These are phyloP conservation scores for Cystoderma amianthinum DNA, from an alignment of 768 basidiomycete genomes.

Conservation along the genomic window DNA sequence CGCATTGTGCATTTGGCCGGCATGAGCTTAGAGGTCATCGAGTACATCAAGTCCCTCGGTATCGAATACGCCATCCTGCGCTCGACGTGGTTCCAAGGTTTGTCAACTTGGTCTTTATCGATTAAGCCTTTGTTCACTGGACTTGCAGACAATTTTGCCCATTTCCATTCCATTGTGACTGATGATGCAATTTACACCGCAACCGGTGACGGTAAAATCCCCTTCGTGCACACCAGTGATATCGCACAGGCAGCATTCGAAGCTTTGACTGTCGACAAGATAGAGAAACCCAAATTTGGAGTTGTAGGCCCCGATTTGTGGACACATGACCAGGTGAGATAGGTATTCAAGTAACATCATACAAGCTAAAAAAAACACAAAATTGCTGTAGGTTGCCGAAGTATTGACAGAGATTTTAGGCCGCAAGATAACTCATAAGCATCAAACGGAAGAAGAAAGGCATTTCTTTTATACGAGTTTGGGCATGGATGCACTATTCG, in stretches of 20 bases:
- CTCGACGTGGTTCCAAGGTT: constrained; percentile 23
- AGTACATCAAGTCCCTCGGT: constrained; percentile 16
- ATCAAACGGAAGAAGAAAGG: constrained; percentile 12
- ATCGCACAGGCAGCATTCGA: constrained; percentile 22
- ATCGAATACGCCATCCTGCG: constrained; percentile 19
- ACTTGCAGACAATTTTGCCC: constrained; percentile 21
- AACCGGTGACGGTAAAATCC: constrained; percentile 16
- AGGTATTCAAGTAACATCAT: too few relatives aligned
- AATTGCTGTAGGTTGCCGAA: constrained; percentile 19
- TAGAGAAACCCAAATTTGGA: constrained; percentile 15
- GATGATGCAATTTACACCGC: constrained; percentile 17
- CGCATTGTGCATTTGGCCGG: too few relatives aligned
- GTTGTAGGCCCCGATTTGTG: constrained; percentile 24
- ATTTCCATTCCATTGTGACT: constrained; percentile 14
- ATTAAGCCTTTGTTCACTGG: background rate
- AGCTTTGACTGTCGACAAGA: constrained; percentile 17
- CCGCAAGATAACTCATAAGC: constrained; percentile 19
- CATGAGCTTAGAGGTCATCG: too few relatives aligned
- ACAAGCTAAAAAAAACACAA: too few relatives aligned
- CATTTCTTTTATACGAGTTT: constrained; percentile 6
- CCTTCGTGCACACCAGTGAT: constrained; percentile 22
- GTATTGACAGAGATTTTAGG: constrained; percentile 18
- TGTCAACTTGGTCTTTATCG: background rate
- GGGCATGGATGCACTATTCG: constrained; percentile 12
- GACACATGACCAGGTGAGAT: constrained; percentile 22